Conservation (phyloP, 257 asterid species). For the Forsythia viridissima region DNA sequence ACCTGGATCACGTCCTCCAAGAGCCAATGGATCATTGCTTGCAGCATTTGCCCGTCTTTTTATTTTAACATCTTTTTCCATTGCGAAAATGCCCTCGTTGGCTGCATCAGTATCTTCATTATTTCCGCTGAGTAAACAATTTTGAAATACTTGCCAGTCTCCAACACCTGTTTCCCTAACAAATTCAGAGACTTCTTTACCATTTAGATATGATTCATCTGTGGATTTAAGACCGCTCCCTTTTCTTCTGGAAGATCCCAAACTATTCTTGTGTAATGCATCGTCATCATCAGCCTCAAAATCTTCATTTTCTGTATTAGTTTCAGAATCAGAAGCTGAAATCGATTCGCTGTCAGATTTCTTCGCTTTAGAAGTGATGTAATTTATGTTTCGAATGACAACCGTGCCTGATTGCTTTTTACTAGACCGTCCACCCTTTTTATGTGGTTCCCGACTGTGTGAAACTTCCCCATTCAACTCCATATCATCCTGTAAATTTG, state of each 20-base stretch:
- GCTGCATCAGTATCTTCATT: conserved; percentile 53
- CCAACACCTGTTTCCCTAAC: conserved; percentile 57
- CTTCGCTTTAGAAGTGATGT: conserved; percentile 49
- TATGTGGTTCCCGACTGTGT: conserved; percentile 40
- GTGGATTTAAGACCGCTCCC: conserved; percentile 41
- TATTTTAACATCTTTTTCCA: conserved; percentile 53
- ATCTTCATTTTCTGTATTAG: conserved; percentile 43
- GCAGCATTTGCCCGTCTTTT: conserved; percentile 47
- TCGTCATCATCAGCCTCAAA: conserved; percentile 36
- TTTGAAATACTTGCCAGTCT: conserved; percentile 92
- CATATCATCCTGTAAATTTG: conserved; percentile 36
- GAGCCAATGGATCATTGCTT: conserved; percentile 53
- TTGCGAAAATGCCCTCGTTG: conserved; percentile 49
- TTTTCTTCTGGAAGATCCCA: conserved; percentile 52
- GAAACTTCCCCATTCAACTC: conserved; percentile 35
- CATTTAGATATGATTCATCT: conserved; percentile 36
- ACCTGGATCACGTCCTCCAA: conserved; percentile 39
- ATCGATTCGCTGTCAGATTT: conserved; percentile 41
- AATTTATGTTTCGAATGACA: conserved; percentile 53
- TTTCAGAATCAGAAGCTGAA: conserved; percentile 40
- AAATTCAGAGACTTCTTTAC: conserved; percentile 33
- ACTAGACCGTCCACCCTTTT: conserved; percentile 47
- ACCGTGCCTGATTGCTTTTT: conserved; percentile 48
- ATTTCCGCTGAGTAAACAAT: conserved; percentile 68
- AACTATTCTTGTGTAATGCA: conserved; percentile 28